These are phyloP conservation scores for Termitomyces sp. DNA, from an alignment of 768 basidiomycete genomes.

Conservation along the genomic window DNA sequence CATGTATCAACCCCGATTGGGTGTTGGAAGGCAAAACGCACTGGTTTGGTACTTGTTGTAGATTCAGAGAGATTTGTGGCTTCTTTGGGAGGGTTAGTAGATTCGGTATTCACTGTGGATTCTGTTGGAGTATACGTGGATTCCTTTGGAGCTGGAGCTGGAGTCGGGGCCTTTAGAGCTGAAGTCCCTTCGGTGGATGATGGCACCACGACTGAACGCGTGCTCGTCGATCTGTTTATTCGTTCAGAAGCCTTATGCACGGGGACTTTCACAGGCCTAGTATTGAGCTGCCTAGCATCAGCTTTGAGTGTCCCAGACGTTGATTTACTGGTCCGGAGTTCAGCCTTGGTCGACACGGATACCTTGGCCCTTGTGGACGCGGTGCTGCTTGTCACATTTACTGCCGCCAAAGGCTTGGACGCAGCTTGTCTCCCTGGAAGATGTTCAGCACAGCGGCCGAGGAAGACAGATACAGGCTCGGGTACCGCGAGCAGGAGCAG, in stretches of 20 bases:
- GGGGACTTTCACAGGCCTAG: not conserved
- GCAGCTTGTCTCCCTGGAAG: constrained; percentile 26
- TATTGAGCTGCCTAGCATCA: not conserved
- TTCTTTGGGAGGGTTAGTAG: not conserved
- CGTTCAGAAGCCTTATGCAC: constrained; percentile 4
- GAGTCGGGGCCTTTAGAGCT: not conserved
- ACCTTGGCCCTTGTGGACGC: constrained; percentile 13
- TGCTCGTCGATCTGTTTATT: not conserved
- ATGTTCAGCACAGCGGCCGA: constrained; percentile 23
- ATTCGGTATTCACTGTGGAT: not conserved
- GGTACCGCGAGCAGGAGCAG: constrained; percentile 26
- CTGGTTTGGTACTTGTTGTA: constrained; percentile 3
- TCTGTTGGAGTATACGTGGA: not conserved
- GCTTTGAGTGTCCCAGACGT: not conserved
- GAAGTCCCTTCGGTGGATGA: not conserved
- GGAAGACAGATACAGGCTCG: not conserved
- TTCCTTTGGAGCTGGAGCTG: not conserved
- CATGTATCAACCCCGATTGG: not conserved
- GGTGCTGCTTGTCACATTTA: constrained; percentile 2
- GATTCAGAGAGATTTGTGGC: not conserved
- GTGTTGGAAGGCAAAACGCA: not conserved
- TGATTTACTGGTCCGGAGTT: not conserved
- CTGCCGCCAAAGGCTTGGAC: constrained; percentile 20
- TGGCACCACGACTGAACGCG: not conserved
- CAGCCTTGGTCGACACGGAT: not conserved